Percentiles rank a stretch among this genome's conserved stretches.
phyloP scores from a whole-genome alignment of 495 filamentous ascomycete species.

The Xylaria cubensis region DNA sequence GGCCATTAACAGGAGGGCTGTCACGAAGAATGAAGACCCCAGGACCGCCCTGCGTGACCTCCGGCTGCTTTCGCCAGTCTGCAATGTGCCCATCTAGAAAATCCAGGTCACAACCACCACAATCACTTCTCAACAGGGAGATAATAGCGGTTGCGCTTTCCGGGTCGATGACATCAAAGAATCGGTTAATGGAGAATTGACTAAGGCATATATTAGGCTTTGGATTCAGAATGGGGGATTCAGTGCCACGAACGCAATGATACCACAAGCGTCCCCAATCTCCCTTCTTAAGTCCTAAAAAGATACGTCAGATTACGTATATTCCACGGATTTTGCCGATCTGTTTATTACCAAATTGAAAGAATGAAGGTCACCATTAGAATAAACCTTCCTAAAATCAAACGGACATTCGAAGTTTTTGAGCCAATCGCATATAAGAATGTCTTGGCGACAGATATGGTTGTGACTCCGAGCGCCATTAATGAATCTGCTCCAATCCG shows the following conservation, averaged over 20 bases:
- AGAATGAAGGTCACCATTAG: no score
- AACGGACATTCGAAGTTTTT: not conserved
- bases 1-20: no score
- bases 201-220: not conserved
- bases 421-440: not conserved
- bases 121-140: no score
- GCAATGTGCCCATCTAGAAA: conserved; percentile 1
- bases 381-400: not conserved
- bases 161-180: not conserved
- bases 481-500: not conserved
- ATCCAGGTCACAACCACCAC: no score
- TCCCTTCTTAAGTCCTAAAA: no score
- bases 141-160: not conserved
- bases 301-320: no score
- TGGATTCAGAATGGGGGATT: not conserved
- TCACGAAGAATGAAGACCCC: no score
- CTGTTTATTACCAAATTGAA: no score
- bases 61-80: not conserved
- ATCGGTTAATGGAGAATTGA: not conserved
- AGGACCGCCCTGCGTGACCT: no score
- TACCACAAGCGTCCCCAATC: no score
- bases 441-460: not conserved
- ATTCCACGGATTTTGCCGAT: not conserved
- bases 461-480: no score
- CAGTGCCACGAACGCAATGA: not conserved